Evolutionary conservation across 2,329 filamentous ascomycete genomes (phyloP).

Genomic region (Botrytis pseudocinerea): DNA sequence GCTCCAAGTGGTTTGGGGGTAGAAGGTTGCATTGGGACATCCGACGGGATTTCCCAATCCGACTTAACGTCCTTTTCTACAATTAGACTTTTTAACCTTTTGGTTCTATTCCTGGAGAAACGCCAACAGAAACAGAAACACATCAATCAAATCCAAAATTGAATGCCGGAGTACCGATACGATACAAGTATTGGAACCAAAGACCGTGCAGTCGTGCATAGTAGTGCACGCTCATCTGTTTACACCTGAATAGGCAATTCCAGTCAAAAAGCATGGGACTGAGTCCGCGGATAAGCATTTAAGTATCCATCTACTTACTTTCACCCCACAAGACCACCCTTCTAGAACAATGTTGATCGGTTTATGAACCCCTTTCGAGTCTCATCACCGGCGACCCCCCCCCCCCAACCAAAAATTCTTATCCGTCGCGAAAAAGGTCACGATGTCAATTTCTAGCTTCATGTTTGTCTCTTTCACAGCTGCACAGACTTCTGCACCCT

Average conservation of each 20-base stretch:
- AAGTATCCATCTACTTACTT: neutral
- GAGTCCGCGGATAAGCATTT: conserved; percentile 13
- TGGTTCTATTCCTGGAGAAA: conserved; percentile 15
- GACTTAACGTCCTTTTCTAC: neutral
- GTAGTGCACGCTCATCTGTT: neutral
- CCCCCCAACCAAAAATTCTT: conserved; percentile 4
- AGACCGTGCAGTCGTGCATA: conserved; percentile 16
- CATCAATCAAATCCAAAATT: conserved; percentile 1
- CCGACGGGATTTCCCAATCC: conserved; percentile 14
- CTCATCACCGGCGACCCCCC: neutral
- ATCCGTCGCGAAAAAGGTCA: conserved; percentile 2
- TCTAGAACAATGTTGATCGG: conserved; percentile 14
- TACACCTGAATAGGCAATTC: neutral
- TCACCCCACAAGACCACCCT: conserved; percentile 11
- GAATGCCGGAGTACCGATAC: conserved; percentile 14
- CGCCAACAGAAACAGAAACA: conserved; percentile 1
- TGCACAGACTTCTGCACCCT: conserved; percentile 4
- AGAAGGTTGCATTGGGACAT: neutral
- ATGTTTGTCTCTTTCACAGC: neutral
- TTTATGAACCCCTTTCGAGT: neutral
- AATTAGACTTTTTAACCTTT: neutral
- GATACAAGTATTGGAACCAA: conserved; percentile 7
- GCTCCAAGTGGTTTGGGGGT: neutral
- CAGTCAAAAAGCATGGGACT: neutral
- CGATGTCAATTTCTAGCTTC: conserved; percentile 18